Percentiles rank a stretch among this genome's conserved stretches.
Evolutionary conservation across 306 rosid genomes (phyloP).

Genomic region (Prunus davidiana): DNA sequence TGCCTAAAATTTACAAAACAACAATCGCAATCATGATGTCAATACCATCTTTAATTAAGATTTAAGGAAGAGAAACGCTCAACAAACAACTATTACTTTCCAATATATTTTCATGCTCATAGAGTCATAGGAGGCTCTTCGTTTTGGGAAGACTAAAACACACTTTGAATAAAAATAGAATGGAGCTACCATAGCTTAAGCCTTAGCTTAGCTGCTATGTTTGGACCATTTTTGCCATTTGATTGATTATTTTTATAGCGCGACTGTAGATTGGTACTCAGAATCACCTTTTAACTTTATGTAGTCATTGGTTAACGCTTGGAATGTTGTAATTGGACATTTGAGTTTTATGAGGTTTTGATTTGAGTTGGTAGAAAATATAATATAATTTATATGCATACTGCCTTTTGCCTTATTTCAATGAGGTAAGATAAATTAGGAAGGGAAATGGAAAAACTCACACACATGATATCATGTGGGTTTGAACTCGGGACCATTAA

Average conservation of each 20-base stretch:
- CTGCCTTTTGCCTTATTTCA: no score
- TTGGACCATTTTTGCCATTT: neutral
- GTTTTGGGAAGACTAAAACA: neutral
- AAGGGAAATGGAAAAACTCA: no score
- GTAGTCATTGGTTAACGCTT: no score
- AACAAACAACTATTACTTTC: neutral
- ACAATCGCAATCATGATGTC: neutral
- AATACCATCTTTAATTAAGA: neutral
- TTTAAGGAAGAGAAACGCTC: neutral
- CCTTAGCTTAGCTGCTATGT: neutral
- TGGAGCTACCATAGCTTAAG: neutral
- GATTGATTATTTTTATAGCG: neutral
- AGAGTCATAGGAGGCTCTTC: neutral
- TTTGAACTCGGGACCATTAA: rapidly evolving
- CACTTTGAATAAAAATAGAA: neutral
- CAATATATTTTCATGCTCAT: neutral
- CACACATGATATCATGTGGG: no score
- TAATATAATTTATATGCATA: no score
- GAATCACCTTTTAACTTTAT: no score
- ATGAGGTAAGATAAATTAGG: neutral
- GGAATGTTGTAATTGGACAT: no score
- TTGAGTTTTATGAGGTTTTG: no score
- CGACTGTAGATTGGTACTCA: no score
- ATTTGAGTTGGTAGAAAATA: no score
- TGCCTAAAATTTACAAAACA: neutral